A percentile compares a stretch with the other conserved stretches of the same genome.
phyloP scores from a whole-genome alignment of 2,329 filamentous ascomycete genomes.

The Byssochlamys sp. region DNA sequence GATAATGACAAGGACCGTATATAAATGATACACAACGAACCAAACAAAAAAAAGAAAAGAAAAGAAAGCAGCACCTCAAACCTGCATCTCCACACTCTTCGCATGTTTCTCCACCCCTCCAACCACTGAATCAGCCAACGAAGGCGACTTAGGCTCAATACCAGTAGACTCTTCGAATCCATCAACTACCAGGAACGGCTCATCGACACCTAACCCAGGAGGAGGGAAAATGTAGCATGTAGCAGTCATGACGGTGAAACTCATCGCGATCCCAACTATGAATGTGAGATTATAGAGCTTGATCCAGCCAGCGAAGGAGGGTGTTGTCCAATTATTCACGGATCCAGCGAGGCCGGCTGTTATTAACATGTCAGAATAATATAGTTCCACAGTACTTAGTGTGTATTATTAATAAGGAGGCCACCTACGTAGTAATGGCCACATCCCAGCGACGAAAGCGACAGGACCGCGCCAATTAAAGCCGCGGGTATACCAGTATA shows the following conservation, averaged over 20 bases:
- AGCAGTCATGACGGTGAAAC: slow-evolving; percentile 9
- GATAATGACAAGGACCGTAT: not conserved
- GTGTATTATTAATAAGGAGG: not conserved
- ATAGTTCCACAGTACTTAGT: not conserved
- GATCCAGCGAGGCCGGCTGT: slow-evolving; percentile 13
- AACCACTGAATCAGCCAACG: not conserved
- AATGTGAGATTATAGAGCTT: slow-evolving; percentile 16
- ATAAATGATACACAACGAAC: not conserved
- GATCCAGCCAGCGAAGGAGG: slow-evolving; percentile 10
- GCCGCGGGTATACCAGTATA: slow-evolving; percentile 35
- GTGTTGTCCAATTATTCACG: slow-evolving; percentile 9
- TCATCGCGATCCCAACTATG: slow-evolving; percentile 13
- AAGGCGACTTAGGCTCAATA: not conserved
- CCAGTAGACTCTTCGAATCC: not conserved
- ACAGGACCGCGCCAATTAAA: slow-evolving; percentile 35
- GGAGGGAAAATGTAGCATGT: slow-evolving; percentile 11
- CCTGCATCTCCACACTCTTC: not conserved
- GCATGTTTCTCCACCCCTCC: not conserved
- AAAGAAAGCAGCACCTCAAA: not conserved
- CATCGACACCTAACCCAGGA: slow-evolving; percentile 10
- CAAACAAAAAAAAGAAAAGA: not conserved
- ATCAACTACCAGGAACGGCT: slow-evolving; percentile 7
- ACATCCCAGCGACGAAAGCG: slow-evolving; percentile 27
- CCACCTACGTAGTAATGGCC: slow-evolving; percentile 12
- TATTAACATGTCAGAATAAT: not conserved